Percentiles rank a stretch among this genome's conserved stretches.
phyloP scores from a whole-genome alignment of 2,329 filamentous ascomycete genomes.

The Lasiodiplodia sp. region DNA sequence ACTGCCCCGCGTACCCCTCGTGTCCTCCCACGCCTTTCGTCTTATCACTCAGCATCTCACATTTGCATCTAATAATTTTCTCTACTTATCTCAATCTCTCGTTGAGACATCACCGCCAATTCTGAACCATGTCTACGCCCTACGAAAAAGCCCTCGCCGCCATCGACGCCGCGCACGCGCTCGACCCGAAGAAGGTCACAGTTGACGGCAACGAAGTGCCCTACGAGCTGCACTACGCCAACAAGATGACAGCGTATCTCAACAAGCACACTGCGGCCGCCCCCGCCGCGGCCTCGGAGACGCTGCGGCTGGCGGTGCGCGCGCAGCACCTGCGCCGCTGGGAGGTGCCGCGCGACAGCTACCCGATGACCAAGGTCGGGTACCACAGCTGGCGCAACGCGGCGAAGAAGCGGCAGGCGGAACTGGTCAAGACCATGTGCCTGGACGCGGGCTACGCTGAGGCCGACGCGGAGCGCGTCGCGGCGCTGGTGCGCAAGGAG shows the following conservation, averaged over 20 bases:
- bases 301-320: conserved; percentile 77
- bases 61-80: not conserved
- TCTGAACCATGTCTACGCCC: conserved; percentile 31
- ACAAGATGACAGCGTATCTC: conserved; percentile 80
- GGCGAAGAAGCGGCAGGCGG: conserved; percentile 75
- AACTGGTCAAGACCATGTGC: conserved; percentile 65
- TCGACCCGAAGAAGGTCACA: conserved; percentile 68
- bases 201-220: conserved; percentile 57
- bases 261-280: conserved; percentile 62
- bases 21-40: not conserved
- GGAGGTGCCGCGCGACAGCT: conserved; percentile 78
- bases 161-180: conserved; percentile 76
- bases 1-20: not conserved
- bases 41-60: not conserved
- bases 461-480: conserved; percentile 68
- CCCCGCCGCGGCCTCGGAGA: conserved; percentile 64
- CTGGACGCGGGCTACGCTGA: conserved; percentile 57
- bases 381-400: conserved; percentile 82
- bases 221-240: conserved; percentile 84
- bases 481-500: conserved; percentile 80
- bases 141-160: conserved; percentile 63
- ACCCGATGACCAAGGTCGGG: conserved; percentile 76
- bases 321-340: conserved; percentile 87
- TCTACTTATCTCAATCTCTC: not conserved
- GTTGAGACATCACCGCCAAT: not conserved